phyloP scores from a whole-genome alignment of 179 eudicot species.

The Gypsophila paniculata region DNA sequence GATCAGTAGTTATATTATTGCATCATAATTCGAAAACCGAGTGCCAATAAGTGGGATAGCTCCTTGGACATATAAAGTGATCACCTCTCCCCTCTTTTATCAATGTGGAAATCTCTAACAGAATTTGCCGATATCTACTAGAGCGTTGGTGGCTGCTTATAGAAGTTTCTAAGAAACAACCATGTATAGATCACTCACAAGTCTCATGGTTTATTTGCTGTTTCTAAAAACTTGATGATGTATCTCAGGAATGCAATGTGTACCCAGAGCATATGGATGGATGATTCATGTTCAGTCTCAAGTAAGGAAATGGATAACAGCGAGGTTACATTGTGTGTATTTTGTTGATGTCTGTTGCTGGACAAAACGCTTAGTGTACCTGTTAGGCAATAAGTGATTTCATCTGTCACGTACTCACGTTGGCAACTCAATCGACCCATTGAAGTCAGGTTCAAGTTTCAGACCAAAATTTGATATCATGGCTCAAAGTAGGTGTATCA shows the following conservation, averaged over 20 bases:
- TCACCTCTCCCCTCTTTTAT: too few relatives aligned
- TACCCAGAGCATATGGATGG: slow-evolving; percentile 29
- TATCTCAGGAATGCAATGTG: slow-evolving; percentile 24
- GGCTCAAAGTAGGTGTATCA: not conserved
- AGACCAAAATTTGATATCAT: not conserved
- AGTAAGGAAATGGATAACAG: slow-evolving; percentile 21
- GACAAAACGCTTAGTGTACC: not conserved
- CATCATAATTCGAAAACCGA: not conserved
- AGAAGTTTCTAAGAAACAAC: not conserved
- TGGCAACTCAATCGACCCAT: not conserved
- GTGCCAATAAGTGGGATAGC: too few relatives aligned
- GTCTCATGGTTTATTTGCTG: slow-evolving; percentile 4
- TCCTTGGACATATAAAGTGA: too few relatives aligned
- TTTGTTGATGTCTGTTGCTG: slow-evolving; percentile 5
- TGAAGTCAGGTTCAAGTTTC: not conserved
- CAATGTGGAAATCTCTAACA: too few relatives aligned
- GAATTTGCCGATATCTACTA: too few relatives aligned
- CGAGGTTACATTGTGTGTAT: slow-evolving; percentile 19
- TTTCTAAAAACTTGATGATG: not conserved
- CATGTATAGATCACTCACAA: not conserved
- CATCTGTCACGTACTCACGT: not conserved
- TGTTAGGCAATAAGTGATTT: too few relatives aligned
- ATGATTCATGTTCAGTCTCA: slow-evolving; percentile 34
- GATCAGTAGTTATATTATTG: not conserved
- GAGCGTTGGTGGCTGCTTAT: not conserved